A percentile compares a stretch with the other conserved stretches of the same genome.
These are phyloP conservation scores for Kluyveromyces starmeri DNA, from an alignment of 805 yeast genomes.

Conservation along the genomic window DNA sequence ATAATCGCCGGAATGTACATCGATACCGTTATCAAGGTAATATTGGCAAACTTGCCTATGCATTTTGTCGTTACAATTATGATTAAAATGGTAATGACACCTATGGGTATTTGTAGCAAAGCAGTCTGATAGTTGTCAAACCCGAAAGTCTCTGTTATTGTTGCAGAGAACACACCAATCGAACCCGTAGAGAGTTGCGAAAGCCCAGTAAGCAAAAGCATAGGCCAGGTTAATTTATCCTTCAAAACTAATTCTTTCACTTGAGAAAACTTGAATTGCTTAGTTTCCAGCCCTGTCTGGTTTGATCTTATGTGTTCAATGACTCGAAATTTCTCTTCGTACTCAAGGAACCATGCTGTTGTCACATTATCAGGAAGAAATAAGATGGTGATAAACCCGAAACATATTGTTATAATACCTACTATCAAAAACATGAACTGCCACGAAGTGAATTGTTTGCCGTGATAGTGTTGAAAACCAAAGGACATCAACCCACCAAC, in stretches of 20 bases:
- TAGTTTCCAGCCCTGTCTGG: constrained; percentile 45
- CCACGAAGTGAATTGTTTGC: constrained; percentile 42
- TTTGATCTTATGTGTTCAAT: constrained; percentile 39
- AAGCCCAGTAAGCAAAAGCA: constrained; percentile 37
- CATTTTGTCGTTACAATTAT: constrained; percentile 33
- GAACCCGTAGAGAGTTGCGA: constrained; percentile 45
- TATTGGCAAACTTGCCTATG: constrained; percentile 29
- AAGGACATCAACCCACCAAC: constrained; percentile 40
- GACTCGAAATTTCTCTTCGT: constrained; percentile 37
- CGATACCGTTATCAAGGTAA: constrained; percentile 31
- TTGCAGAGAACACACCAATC: constrained; percentile 43
- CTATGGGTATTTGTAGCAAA: constrained; percentile 49
- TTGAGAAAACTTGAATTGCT: constrained; percentile 37
- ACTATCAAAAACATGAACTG: constrained; percentile 50
- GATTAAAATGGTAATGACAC: constrained; percentile 38
- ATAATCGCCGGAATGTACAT: constrained; percentile 42
- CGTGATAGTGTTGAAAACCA: constrained; percentile 45
- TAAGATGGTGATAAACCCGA: constrained; percentile 38
- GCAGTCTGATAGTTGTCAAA: constrained; percentile 38
- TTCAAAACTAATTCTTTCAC: constrained; percentile 36
- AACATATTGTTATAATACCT: constrained; percentile 43
- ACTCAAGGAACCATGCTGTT: constrained; percentile 32
- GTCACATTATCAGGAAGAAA: constrained; percentile 44
- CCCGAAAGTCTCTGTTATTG: constrained; percentile 45
- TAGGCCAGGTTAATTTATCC: constrained; percentile 44